Conservation (phyloP, 805 yeast species). For the Saccharomycopsis sp. region DNA sequence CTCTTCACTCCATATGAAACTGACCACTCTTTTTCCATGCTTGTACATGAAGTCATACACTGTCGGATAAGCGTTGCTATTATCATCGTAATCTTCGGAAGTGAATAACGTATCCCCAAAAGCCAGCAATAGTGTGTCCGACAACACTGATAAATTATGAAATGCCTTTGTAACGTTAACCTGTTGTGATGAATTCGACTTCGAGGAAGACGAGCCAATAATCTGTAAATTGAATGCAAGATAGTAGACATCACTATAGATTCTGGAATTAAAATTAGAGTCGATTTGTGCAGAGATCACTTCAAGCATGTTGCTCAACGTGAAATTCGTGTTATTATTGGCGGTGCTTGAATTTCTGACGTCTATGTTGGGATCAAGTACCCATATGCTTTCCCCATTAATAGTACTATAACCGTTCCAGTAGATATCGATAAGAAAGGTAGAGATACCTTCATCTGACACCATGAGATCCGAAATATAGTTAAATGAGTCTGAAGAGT, state of each 20-base stretch:
- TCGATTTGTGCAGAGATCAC: not conserved
- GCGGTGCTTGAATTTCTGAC: not conserved
- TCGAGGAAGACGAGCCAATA: not conserved
- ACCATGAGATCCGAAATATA: conserved; percentile 24
- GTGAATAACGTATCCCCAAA: conserved; percentile 4
- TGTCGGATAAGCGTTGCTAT: conserved; percentile 1
- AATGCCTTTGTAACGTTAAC: not conserved
- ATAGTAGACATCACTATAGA: not conserved
- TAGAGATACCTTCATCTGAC: conserved; percentile 28
- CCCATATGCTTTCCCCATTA: not conserved
- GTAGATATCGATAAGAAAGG: conserved; percentile 40
- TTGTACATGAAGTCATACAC: not conserved
- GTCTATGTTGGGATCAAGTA: not conserved
- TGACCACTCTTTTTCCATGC: conserved; percentile 1
- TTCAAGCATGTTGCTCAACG: not conserved
- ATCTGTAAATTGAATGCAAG: not conserved
- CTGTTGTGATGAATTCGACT: not conserved
- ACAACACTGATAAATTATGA: not conserved
- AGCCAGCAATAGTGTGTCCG: not conserved
- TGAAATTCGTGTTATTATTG: conserved; percentile 18
- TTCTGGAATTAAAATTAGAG: not conserved
- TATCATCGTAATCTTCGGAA: not conserved
- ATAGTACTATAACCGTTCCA: conserved; percentile 33
- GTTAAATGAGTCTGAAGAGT: conserved; percentile 25
- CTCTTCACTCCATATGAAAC: not conserved